Evolutionary conservation across 2,329 filamentous ascomycete genomes (phyloP), one percentile per base, ranked within the genome.

Genomic region (Phialophora chinensis): DNA sequence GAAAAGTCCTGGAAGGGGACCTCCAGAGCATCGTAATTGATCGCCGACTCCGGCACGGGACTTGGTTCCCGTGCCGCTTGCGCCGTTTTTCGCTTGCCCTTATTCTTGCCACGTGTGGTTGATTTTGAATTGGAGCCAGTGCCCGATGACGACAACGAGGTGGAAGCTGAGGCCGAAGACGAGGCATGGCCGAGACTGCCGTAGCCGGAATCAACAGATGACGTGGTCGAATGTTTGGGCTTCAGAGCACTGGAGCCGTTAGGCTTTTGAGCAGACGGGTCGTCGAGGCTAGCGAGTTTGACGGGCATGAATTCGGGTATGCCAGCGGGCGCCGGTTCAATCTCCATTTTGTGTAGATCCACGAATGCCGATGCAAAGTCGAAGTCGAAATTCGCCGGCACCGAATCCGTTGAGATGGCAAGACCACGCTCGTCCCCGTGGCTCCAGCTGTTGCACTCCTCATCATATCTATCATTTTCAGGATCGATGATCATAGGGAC

Each of bases 141-240:
- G 8, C 23, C 33, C 17, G 52, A 17, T 17, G 47, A 11, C 8
- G 27, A 27, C 1, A 49, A 8, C 14, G 23, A 47, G 29, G 56
- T 31, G 38, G 25, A 53, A 20, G 63, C 58, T 42, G 63, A 63
- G 27, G 66, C 38, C 7, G 59, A 38, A 11, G 52, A 66, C 27
- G 66, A 65, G 20, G 61, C 52, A 23, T 65, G 47, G n/a, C 64
- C 57, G 8, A 66, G 44, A 50, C 66, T 65, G 53, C 64, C 64
- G 59, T 71, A 71, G 33, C 69, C 69, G 38, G 67, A 71, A 52
- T 71, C 67, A 27, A 70, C 55, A 12, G 66, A 67, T 5, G 69
- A 66, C 20, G 64, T 63, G 31, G 62, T 66, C 31, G 69, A 69
- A 25, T 67, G 66, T 17, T 63, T 69, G 10, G 66, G 58, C 42